phyloP scores from a whole-genome alignment of 805 yeast species.

The Saccharomycopsis sp. region DNA sequence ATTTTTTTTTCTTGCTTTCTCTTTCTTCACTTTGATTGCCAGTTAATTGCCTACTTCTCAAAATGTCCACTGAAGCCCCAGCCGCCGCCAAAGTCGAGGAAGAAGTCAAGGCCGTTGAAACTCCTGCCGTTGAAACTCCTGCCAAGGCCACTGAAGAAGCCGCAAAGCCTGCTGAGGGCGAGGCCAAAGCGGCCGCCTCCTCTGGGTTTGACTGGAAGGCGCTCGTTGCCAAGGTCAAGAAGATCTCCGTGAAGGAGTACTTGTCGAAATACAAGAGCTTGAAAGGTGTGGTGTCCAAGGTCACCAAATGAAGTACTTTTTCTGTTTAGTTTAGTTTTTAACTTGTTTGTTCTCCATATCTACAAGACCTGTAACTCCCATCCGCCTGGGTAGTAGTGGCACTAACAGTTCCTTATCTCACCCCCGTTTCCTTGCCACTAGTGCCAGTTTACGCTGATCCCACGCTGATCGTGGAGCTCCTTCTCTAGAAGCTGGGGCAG shows the following conservation, averaged over 20 bases:
- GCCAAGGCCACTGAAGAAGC: conserved; percentile 12
- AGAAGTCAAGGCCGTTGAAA: conserved; percentile 2
- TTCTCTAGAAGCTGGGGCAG: no score
- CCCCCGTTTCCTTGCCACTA: no score
- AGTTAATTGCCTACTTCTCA: no score
- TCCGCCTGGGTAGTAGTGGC: no score
- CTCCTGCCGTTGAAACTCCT: conserved; percentile 9
- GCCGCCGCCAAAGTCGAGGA: conserved; percentile 3
- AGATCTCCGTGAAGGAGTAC: conserved; percentile 16
- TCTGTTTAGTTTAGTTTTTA: neutral
- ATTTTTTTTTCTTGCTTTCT: no score
- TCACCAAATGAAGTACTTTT: conserved; percentile 12
- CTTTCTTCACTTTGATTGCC: no score
- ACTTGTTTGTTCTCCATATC: conserved; percentile 4
- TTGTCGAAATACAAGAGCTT: conserved; percentile 19
- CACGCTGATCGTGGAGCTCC: no score
- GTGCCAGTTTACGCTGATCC: no score
- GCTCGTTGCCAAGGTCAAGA: conserved; percentile 16
- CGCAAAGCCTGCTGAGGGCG: conserved; percentile 3
- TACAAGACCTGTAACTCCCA: no score
- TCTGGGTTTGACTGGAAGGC: conserved; percentile 5
- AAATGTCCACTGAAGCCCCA: conserved; percentile 9
- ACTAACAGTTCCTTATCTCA: no score
- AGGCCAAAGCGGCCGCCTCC: conserved; percentile 1
- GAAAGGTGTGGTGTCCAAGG: conserved; percentile 19